Evolutionary conservation across 139 green algal genomes (phyloP).

Genomic region (Klebsormidium nitens): DNA sequence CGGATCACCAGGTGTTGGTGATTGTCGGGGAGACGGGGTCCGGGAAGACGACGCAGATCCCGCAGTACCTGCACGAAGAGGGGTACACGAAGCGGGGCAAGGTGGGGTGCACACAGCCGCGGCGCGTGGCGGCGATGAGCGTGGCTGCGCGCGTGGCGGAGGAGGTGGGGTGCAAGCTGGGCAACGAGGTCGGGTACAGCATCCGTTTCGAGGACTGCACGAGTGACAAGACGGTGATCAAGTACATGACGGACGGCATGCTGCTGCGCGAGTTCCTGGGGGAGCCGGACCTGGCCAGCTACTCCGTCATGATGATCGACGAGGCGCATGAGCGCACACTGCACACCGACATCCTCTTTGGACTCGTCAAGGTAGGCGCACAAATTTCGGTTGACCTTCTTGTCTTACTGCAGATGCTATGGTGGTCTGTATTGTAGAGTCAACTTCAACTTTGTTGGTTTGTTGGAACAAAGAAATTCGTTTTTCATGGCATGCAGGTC

Average conservation of each 20-base stretch:
- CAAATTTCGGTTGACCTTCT: background rate
- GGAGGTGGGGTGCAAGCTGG: slow-evolving; percentile 90
- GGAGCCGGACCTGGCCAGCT: slow-evolving; percentile 89
- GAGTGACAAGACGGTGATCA: slow-evolving; percentile 87
- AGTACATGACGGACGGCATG: slow-evolving; percentile 99
- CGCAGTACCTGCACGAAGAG: slow-evolving; percentile 95
- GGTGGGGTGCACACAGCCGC: slow-evolving; percentile 86
- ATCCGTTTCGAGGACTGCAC: slow-evolving; percentile 99
- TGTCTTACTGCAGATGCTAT: background rate
- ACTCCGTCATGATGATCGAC: slow-evolving; percentile 94
- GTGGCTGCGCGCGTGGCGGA: slow-evolving; percentile 87
- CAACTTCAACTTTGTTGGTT: background rate
- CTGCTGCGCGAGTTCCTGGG: slow-evolving; percentile 93
- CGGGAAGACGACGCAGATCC: slow-evolving; percentile 90
- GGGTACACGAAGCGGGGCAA: slow-evolving; percentile 83
- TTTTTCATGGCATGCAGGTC: no score
- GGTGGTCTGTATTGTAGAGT: background rate
- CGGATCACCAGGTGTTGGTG: slow-evolving; percentile 81
- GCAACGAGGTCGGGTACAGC: slow-evolving; percentile 86
- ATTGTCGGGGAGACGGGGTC: slow-evolving; percentile 94
- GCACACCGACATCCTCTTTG: slow-evolving; percentile 95
- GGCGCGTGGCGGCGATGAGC: slow-evolving; percentile 92
- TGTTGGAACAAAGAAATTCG: no score
- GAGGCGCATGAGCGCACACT: slow-evolving; percentile 96
- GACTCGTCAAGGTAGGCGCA: slow-evolving; percentile 73